Conservation (phyloP, 2,329 filamentous ascomycete genomes). For the Triangularia setosa region DNA sequence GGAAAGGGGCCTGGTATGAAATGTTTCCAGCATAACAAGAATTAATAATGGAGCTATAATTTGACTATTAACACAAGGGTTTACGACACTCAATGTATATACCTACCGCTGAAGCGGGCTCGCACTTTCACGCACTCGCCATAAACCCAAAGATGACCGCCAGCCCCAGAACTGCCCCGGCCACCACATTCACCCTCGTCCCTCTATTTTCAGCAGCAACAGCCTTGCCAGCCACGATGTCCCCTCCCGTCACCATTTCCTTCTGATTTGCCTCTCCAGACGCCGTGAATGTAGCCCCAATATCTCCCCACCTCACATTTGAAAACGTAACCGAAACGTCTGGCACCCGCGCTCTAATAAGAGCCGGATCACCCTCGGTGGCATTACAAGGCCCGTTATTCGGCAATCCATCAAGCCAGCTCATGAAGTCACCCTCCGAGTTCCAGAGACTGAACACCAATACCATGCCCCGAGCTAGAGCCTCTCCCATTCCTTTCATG, state of each 20-base stretch:
- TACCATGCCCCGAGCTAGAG: conserved; percentile 43
- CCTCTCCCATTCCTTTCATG: conserved; percentile 46
- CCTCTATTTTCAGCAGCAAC: neutral
- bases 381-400: conserved; percentile 42
- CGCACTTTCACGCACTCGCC: neutral
- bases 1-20: no score
- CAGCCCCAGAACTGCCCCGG: neutral
- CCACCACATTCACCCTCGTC: neutral
- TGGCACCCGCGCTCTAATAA: conserved; percentile 38
- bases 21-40: no score
- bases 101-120: neutral
- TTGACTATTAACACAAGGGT: no score
- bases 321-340: conserved; percentile 44
- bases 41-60: no score
- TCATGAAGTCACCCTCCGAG: conserved; percentile 44
- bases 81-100: no score
- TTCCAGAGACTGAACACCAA: conserved; percentile 48
- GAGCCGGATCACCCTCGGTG: conserved; percentile 42
- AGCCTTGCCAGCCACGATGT: neutral
- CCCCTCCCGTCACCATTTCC: neutral
- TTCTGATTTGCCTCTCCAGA: neutral
- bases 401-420: conserved; percentile 44
- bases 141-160: neutral
- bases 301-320: conserved; percentile 49
- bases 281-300: conserved; percentile 40